phyloP scores from a whole-genome alignment of 805 yeast species.

The Torulaspora franciscae region DNA sequence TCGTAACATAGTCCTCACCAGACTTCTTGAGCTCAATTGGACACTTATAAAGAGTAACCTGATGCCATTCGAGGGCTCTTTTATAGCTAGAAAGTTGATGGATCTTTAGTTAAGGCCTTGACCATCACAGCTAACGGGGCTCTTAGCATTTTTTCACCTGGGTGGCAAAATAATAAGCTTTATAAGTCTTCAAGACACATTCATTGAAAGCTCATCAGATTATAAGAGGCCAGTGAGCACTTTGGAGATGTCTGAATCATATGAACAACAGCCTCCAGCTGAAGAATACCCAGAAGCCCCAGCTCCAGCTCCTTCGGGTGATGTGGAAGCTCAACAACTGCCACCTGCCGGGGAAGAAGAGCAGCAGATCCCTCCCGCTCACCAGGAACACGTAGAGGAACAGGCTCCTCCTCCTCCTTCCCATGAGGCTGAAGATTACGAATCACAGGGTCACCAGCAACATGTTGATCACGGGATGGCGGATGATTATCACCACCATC shows the following conservation, averaged over 20 bases:
- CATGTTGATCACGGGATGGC: slow-evolving; percentile 9
- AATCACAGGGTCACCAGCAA: slow-evolving; percentile 12
- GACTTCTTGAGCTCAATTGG: background rate
- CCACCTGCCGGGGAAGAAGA: slow-evolving; percentile 12
- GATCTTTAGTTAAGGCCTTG: background rate
- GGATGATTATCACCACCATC: slow-evolving; percentile 17
- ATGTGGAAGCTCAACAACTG: slow-evolving; percentile 10
- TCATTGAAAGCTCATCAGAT: background rate
- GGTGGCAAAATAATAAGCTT: slow-evolving; percentile 7
- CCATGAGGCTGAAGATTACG: slow-evolving; percentile 20
- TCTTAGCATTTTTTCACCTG: slow-evolving; percentile 1
- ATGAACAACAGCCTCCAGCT: slow-evolving; percentile 21
- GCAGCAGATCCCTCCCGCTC: slow-evolving; percentile 6
- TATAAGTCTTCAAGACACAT: background rate
- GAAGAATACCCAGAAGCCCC: slow-evolving; percentile 13
- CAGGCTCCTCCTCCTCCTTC: slow-evolving; percentile 8
- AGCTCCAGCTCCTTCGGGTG: slow-evolving; percentile 17
- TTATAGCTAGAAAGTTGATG: too few species aligned
- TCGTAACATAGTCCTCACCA: slow-evolving; percentile 21
- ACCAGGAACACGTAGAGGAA: slow-evolving; percentile 8
- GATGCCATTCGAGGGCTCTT: background rate
- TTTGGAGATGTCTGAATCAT: slow-evolving; percentile 19
- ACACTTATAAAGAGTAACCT: background rate
- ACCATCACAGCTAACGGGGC: slow-evolving; percentile 1
- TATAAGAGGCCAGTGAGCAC: background rate